Base-by-base conservation (phyloP, 129 eudicot genomes). In the Pittosporum tobira region DNA sequence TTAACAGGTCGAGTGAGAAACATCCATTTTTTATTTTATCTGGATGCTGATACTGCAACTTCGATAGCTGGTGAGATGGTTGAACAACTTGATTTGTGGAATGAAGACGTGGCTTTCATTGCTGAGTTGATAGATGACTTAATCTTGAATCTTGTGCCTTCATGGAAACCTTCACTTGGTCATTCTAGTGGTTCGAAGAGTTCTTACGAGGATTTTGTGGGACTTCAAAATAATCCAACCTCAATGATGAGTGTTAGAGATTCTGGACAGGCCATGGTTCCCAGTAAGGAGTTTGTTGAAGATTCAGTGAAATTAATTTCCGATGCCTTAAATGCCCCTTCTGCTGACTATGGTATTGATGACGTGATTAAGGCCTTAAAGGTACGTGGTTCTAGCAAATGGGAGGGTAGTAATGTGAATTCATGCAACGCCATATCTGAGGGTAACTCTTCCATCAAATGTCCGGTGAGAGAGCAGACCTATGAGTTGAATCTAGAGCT, bases 21-120 rank as follows among this genome's bases (percentile, higher is more conserved):
- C 54, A 70, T 88, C 16, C 73, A 84, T 45, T 88, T 88, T 58
- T 8, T 28, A 4, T 81, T 83, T 66, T 75, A 69, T 63, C 72
- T 78, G 8, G 59, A 67, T 2, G 38, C 48, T 20, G 96, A 88
- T 64, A 88, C 96, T 2, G 74, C 79, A 29, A 24, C 58, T 21
- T 72, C 88, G 43, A 77, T 88, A 50, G 89, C 84, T 22, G 48
- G 67, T 66, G 96, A 88, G 72, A 88, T 88, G 96, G 85, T 84
- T 49, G 76, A 88, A 44, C 67, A 80, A 19, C 83, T 87, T 48
- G 78, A 76, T 29, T 67, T 81, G 57, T 59, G 61, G 50, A 69
- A 59, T 3, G 80, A 73, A 40, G 94, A 88, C 26, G 70, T 81
- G 62, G 73, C 72, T 20, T 37, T 73, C 36, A 74, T 84, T 57